Conservation (phyloP, 2,329 filamentous ascomycete species). For the Plectosphaerella cucumerina region DNA sequence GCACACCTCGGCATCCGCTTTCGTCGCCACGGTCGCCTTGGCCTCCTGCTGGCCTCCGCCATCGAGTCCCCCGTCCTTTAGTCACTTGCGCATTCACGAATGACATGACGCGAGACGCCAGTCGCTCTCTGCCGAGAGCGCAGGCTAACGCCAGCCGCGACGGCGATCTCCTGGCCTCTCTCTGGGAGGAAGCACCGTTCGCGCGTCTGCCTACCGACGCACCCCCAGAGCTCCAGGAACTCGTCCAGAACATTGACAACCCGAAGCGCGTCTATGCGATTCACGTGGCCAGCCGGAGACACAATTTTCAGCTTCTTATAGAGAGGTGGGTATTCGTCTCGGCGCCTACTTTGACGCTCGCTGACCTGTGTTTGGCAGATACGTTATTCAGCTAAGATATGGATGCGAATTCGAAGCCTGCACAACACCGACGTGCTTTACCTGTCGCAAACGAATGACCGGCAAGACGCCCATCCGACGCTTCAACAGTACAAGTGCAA, state of each 20-base stretch:
- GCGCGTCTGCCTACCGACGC: conserved; percentile 56
- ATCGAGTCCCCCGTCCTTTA: background rate
- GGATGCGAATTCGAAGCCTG: conserved; percentile 71
- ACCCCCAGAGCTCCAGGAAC: conserved; percentile 50
- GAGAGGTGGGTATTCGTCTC: conserved; percentile 50
- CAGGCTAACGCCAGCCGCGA: conserved; percentile 29
- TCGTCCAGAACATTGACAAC: conserved; percentile 56
- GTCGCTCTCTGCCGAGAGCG: conserved; percentile 27
- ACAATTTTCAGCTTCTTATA: conserved; percentile 62
- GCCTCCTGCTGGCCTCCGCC: too few relatives aligned
- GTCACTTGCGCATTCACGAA: conserved; percentile 15
- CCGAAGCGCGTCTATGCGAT: conserved; percentile 58
- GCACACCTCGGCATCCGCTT: background rate
- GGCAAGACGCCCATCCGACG: conserved; percentile 67
- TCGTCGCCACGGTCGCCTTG: background rate
- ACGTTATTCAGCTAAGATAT: conserved; percentile 74
- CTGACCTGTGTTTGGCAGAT: conserved; percentile 47
- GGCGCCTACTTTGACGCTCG: conserved; percentile 7
- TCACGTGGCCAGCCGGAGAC: conserved; percentile 55
- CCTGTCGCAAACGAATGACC: conserved; percentile 64
- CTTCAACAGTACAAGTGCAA: conserved; percentile 77
- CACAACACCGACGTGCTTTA: conserved; percentile 74
- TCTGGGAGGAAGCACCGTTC: conserved; percentile 58
- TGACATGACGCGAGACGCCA: conserved; percentile 48
- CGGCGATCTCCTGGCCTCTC: conserved; percentile 47